These are phyloP conservation scores for Termitomyces sp. DNA, from an alignment of 768 basidiomycete species.

Conservation along the genomic window DNA sequence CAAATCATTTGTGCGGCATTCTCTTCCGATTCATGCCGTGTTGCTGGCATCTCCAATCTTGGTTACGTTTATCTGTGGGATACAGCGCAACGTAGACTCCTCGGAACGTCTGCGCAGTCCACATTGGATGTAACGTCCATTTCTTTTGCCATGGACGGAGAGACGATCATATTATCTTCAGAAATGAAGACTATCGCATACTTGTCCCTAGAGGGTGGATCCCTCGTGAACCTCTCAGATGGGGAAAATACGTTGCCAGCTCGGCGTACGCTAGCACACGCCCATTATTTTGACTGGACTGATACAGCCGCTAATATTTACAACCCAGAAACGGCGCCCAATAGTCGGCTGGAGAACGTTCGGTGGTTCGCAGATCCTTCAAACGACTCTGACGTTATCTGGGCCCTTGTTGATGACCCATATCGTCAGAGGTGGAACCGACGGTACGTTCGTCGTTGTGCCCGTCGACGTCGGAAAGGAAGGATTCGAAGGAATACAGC, in stretches of 20 bases:
- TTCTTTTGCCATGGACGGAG: background rate
- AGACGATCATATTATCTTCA: background rate
- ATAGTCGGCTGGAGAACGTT: background rate
- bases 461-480: background rate
- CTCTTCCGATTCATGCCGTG: background rate
- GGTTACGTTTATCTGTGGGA: background rate
- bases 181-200: background rate
- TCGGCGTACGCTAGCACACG: background rate
- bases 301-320: background rate
- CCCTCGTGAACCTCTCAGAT: background rate
- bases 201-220: background rate
- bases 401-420: background rate
- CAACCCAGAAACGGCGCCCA: background rate
- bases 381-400: background rate
- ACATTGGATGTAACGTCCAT: background rate
- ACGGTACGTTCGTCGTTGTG: constrained; percentile 3
- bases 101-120: background rate
- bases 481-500: background rate
- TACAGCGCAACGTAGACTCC: background rate
- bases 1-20: background rate
- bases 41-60: background rate
- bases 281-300: background rate
- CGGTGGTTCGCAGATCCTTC: background rate
- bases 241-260: no score
- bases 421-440: background rate